Percentiles rank a stretch among this genome's conserved stretches.
Conservation (phyloP, 768 basidiomycete species). For the Psilocybe cyanescens region DNA sequence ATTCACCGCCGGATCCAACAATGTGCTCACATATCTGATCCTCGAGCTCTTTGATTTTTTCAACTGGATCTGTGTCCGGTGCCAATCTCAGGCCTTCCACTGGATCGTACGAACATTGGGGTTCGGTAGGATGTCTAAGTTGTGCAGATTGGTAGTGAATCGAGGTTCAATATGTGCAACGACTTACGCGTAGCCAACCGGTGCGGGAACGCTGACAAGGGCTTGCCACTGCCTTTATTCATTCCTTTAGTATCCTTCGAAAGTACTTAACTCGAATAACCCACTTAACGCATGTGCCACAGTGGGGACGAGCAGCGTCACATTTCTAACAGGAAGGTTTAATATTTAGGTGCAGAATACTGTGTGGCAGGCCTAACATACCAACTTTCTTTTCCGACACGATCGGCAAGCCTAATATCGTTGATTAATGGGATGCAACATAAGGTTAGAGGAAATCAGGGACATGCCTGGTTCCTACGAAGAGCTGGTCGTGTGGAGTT, state of each 20-base stretch:
- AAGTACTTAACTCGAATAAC: slow-evolving; percentile 27
- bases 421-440: slow-evolving; percentile 1
- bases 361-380: slow-evolving; percentile 34
- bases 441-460: slow-evolving; percentile 2
- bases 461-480: slow-evolving; percentile 74
- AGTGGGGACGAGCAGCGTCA: slow-evolving; percentile 85
- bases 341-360: background rate
- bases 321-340: slow-evolving; percentile 65
- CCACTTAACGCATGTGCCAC: slow-evolving; percentile 82
- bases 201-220: slow-evolving; percentile 81
- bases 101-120: slow-evolving; percentile 85
- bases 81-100: slow-evolving; percentile 81
- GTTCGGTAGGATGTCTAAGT: slow-evolving; percentile 79
- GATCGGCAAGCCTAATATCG: slow-evolving; percentile 69
- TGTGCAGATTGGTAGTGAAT: background rate
- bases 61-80: slow-evolving; percentile 77
- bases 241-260: slow-evolving; percentile 1
- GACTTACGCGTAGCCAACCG: slow-evolving; percentile 82
- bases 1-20: slow-evolving; percentile 3
- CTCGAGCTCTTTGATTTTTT: slow-evolving; percentile 78
- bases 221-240: slow-evolving; percentile 75
- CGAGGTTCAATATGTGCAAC: background rate
- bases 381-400: slow-evolving; percentile 85
- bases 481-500: slow-evolving; percentile 62
- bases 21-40: slow-evolving; percentile 71